phyloP scores from a whole-genome alignment of 2,329 filamentous ascomycete genomes.

The Aurifilum marmelostoma region DNA sequence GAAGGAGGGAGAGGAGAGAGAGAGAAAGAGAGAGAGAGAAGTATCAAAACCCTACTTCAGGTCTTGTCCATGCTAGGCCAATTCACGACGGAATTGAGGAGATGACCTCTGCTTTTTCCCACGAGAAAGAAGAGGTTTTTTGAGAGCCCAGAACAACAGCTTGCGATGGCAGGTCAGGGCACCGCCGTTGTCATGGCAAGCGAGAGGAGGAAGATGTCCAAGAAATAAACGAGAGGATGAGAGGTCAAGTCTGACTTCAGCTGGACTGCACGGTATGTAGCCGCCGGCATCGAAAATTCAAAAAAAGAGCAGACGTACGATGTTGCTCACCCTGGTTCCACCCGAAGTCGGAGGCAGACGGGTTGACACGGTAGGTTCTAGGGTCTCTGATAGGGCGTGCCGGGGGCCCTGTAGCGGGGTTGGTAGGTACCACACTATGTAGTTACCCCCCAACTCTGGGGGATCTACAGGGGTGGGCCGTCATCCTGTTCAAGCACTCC shows the following conservation, averaged over 20 bases:
- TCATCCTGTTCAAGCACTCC: not conserved
- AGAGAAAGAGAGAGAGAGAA: not conserved
- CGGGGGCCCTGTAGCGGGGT: not conserved
- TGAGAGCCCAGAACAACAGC: not conserved
- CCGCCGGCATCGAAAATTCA: not conserved
- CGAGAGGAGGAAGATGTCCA: too few relatives aligned
- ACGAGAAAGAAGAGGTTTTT: not conserved
- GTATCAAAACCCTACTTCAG: slow-evolving; percentile 16
- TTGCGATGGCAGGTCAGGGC: slow-evolving; percentile 5
- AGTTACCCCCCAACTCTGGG: not conserved
- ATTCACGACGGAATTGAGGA: not conserved
- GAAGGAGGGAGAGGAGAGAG: not conserved
- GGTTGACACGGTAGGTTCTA: not conserved
- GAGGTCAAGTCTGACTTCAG: not conserved
- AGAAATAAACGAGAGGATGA: not conserved
- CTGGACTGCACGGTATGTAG: not conserved
- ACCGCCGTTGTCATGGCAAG: not conserved
- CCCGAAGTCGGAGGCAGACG: slow-evolving; percentile 10
- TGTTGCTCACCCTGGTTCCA: not conserved
- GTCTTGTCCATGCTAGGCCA: slow-evolving; percentile 26
- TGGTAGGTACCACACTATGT: too few relatives aligned
- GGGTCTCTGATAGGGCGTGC: not conserved
- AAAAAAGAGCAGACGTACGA: not conserved
- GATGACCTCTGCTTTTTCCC: not conserved
- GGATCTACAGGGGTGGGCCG: not conserved